Evolutionary conservation across 176 grass and related monocot genomes (phyloP).

Genomic region (Oropetium thomaeum): DNA sequence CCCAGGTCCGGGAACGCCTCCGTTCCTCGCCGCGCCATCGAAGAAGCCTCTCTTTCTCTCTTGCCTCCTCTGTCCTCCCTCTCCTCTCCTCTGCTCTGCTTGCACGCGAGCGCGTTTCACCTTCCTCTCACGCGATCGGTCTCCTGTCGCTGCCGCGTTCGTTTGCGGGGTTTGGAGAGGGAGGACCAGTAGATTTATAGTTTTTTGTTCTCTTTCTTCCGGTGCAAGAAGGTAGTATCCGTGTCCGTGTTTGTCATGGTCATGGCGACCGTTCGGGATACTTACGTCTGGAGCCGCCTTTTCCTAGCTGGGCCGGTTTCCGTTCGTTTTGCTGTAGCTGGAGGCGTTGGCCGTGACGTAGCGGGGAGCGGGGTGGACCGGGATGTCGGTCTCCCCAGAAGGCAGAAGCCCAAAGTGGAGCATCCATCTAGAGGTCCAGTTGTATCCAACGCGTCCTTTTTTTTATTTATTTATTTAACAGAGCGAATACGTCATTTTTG

Average conservation of each 20-base stretch:
- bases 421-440: too few relatives aligned
- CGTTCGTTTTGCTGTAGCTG: background rate
- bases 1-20: conserved; percentile 75
- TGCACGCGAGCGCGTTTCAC: background rate
- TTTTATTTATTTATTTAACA: too few relatives aligned
- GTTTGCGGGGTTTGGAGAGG: background rate
- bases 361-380: background rate
- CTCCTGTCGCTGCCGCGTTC: background rate
- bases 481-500: too few relatives aligned
- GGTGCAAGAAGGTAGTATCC: background rate
- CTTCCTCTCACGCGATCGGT: too few relatives aligned
- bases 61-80: too few relatives aligned
- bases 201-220: background rate
- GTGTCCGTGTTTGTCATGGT: background rate
- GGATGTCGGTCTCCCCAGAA: too few relatives aligned
- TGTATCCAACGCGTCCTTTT: too few relatives aligned
- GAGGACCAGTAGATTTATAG: background rate
- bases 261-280: background rate
- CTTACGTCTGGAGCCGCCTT: background rate
- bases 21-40: conserved; percentile 62
- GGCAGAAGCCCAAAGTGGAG: too few relatives aligned
- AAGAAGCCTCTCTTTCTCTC: background rate
- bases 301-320: background rate
- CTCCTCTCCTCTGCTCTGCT: background rate
- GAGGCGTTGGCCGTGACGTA: background rate